Conservation (phyloP, 441 rosid species). For the Macaranga tanarius region DNA sequence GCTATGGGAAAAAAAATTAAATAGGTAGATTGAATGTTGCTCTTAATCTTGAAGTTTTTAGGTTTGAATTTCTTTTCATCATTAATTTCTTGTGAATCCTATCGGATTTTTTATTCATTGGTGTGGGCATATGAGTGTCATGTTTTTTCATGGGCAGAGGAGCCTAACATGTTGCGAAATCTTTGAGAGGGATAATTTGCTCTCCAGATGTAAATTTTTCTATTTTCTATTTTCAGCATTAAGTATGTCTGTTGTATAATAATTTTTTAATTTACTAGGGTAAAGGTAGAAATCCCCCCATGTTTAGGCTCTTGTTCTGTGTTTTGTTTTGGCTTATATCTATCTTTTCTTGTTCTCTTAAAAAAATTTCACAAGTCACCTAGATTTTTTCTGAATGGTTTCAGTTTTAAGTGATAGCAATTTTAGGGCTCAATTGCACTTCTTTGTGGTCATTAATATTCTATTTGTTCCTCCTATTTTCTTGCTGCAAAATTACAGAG, state of each 20-base stretch:
- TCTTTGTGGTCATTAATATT: not conserved
- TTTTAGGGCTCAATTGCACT: not conserved
- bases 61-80: not conserved
- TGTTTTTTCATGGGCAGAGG: not conserved
- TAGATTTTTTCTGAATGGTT: not conserved
- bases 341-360: not conserved
- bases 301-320: not conserved
- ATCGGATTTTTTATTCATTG: not conserved
- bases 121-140: not conserved
- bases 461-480: not conserved
- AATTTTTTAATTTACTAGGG: too few species aligned
- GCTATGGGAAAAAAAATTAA: not conserved
- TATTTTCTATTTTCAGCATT: too few species aligned
- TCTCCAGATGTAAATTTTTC: too few species aligned
- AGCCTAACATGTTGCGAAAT: constrained; percentile 3
- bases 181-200: not conserved
- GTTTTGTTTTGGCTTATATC: not conserved
- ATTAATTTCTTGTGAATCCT: not conserved
- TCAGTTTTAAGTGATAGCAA: not conserved
- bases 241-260: too few species aligned
- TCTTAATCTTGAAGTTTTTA: not conserved
- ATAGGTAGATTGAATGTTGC: not conserved
- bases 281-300: not conserved
- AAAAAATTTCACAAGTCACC: not conserved
- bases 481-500: not conserved